A percentile compares a stretch with the other conserved stretches of the same genome.
These are phyloP conservation scores for Hordeum vulgare DNA, from an alignment of 176 grass and related monocot genomes.

Conservation along the genomic window MorexV3_pseudomolecules_assembly NC_058523.1:396971459-396971958, in stretches of 20 bases:
- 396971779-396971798: not conserved
- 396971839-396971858: not conserved
- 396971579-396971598: not conserved
- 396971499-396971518: too few relatives aligned
- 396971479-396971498: too few relatives aligned
- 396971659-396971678: constrained; percentile 15
- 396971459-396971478: constrained; percentile 75
- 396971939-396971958: not conserved
- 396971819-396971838: not conserved
- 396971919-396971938: not conserved
- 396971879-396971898: not conserved
- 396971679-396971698: not conserved
- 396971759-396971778: not conserved
- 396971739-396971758: not conserved
- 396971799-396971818: not conserved
- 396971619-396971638: constrained; percentile 48
- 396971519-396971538: too few relatives aligned
- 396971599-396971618: constrained; percentile 16
- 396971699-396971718: not conserved
- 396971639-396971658: not conserved
- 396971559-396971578: not conserved
- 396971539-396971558: not conserved
- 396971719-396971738: constrained; percentile 27
- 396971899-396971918: not conserved
- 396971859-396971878: not conserved